phyloP scores from a whole-genome alignment of 2,329 filamentous ascomycete species.

The Orbilia oligospora region DNA sequence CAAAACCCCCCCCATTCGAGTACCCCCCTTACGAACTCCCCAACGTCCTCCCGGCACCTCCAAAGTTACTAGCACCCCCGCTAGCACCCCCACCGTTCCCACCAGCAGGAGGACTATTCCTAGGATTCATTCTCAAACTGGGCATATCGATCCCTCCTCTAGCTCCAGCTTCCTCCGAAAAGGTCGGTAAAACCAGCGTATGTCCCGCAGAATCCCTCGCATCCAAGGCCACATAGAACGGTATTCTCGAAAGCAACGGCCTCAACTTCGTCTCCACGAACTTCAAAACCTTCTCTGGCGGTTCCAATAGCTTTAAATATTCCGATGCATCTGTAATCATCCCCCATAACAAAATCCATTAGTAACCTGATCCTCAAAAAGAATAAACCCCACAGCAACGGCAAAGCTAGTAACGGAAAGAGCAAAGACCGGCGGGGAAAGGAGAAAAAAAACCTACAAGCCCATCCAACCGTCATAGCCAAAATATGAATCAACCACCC shows the following conservation, averaged over 20 bases:
- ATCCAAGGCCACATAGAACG: conserved; percentile 52
- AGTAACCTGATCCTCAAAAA: neutral
- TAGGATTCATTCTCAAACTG: conserved; percentile 55
- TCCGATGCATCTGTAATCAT: conserved; percentile 80
- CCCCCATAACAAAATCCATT: neutral
- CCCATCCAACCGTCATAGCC: conserved; percentile 85
- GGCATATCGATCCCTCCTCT: conserved; percentile 56
- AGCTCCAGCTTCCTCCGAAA: conserved; percentile 36
- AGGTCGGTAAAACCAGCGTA: conserved; percentile 51
- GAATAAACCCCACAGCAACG: too few relatives aligned
- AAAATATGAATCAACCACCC: conserved; percentile 90
- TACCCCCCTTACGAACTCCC: conserved; percentile 15
- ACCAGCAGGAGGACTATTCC: conserved; percentile 29
- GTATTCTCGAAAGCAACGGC: conserved; percentile 68
- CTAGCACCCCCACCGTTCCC: conserved; percentile 1
- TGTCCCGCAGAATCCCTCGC: conserved; percentile 47
- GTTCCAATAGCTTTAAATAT: conserved; percentile 89
- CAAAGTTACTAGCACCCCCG: conserved; percentile 36
- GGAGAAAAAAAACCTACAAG: conserved; percentile 74
- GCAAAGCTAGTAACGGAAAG: too few relatives aligned
- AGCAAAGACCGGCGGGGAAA: too few relatives aligned
- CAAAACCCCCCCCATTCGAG: neutral
- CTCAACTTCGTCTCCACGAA: conserved; percentile 93
- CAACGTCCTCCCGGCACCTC: conserved; percentile 46
- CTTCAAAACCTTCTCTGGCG: conserved; percentile 86